These are phyloP conservation scores for Beauveria scarabaeidicola DNA, from an alignment of 2,329 filamentous ascomycete genomes.

Conservation along the genomic window DNA sequence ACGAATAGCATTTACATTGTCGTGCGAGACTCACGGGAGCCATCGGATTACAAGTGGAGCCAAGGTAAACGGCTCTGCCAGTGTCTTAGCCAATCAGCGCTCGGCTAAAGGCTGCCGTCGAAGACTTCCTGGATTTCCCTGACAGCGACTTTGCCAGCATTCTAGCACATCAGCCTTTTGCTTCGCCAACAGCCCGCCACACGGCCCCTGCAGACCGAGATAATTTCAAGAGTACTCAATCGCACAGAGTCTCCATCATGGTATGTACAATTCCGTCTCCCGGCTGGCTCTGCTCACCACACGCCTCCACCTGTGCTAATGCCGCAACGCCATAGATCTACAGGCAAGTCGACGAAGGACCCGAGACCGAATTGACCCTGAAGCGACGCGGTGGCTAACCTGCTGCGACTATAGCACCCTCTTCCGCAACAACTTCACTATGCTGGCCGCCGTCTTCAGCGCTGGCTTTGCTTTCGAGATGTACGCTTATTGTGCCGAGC, in stretches of 20 bases:
- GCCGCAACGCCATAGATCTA: conserved; percentile 39
- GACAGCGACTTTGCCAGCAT: background rate
- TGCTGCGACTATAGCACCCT: conserved; percentile 51
- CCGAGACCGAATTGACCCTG: conserved; percentile 9
- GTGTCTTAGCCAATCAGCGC: conserved; percentile 7
- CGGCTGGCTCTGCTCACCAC: background rate
- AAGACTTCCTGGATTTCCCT: conserved; percentile 13
- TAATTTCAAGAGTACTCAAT: conserved; percentile 12
- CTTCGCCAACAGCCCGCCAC: conserved; percentile 8
- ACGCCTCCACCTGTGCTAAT: conserved; percentile 20
- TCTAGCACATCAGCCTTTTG: conserved; percentile 5
- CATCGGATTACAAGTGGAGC: conserved; percentile 10
- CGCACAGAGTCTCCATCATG: conserved; percentile 39
- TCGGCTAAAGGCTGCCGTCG: conserved; percentile 2
- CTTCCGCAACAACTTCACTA: conserved; percentile 79
- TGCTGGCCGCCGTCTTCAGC: conserved; percentile 79
- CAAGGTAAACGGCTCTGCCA: background rate
- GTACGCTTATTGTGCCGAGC: conserved; percentile 46
- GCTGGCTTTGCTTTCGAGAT: conserved; percentile 88
- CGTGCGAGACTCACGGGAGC: background rate
- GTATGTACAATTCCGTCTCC: conserved; percentile 32
- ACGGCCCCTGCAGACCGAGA: conserved; percentile 2
- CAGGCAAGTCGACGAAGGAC: conserved; percentile 40
- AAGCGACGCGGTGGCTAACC: conserved; percentile 11
- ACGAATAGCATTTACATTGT: background rate